A percentile compares a stretch with the other conserved stretches of the same genome.
Conservation (phyloP, 345 rosid genomes). For the Eucalyptus viminalis region DNA sequence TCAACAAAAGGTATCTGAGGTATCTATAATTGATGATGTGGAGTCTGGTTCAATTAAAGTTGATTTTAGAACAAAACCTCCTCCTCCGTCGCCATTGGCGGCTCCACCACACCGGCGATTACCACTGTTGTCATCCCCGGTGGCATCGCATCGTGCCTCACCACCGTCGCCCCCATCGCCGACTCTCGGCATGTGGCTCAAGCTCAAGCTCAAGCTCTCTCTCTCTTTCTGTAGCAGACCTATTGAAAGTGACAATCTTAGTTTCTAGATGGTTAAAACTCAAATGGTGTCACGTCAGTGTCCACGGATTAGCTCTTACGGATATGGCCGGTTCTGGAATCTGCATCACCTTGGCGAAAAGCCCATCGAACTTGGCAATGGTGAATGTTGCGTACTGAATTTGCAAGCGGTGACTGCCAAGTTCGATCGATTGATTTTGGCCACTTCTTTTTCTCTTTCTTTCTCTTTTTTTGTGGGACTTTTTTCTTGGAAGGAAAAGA, state of each 20-base stretch:
- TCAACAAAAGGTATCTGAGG: background rate
- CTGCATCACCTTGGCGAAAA: background rate
- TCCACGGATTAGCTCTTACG: background rate
- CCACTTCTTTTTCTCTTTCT: background rate
- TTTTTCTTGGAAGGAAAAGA: background rate
- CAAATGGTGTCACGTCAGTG: background rate
- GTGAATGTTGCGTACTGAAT: background rate
- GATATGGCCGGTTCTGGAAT: background rate
- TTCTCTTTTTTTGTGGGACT: background rate
- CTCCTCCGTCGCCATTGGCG: fast-evolving
- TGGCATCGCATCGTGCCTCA: background rate
- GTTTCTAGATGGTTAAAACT: too few species aligned
- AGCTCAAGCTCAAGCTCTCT: background rate
- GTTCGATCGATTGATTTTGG: background rate
- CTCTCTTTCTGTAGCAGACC: background rate
- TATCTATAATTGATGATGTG: background rate
- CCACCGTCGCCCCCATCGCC: background rate
- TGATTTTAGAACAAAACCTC: background rate
- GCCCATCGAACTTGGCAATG: background rate
- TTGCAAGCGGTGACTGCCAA: background rate
- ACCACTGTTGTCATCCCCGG: background rate
- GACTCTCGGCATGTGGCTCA: background rate
- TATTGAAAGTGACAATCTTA: too few species aligned
- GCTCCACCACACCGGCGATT: background rate
- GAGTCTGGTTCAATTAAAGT: background rate